phyloP scores from a whole-genome alignment of 345 rosid genomes.

The Cochlearia excelsa region DNA sequence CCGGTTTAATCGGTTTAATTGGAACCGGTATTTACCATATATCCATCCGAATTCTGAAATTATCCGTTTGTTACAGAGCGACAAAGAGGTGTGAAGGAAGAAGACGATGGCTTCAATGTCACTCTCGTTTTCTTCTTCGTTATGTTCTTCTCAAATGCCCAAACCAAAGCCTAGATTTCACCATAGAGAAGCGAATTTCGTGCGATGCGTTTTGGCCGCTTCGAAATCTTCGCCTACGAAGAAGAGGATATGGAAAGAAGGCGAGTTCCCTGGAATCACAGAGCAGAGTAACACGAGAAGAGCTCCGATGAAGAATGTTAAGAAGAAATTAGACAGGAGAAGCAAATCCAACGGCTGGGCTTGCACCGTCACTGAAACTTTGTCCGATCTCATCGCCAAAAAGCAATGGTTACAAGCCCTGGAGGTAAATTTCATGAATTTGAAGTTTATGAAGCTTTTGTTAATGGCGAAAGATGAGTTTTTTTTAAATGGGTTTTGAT shows the following conservation, averaged over 20 bases:
- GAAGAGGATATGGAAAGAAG: slow-evolving; percentile 73
- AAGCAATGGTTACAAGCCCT: slow-evolving; percentile 84
- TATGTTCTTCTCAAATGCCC: slow-evolving; percentile 45
- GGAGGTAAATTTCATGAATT: slow-evolving; percentile 40
- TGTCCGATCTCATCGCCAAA: slow-evolving; percentile 67
- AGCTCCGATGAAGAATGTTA: slow-evolving; percentile 60
- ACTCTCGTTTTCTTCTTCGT: slow-evolving; percentile 60
- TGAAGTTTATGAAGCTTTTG: neutral
- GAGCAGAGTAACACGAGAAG: slow-evolving; percentile 39
- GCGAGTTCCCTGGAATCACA: slow-evolving; percentile 70
- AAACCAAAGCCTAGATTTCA: slow-evolving; percentile 5
- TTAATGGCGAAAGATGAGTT: neutral
- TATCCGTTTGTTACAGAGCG: slow-evolving; percentile 29
- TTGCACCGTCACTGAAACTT: slow-evolving; percentile 71
- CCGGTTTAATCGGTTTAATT: neutral
- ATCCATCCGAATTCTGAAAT: slow-evolving; percentile 22
- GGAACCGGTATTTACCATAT: slow-evolving; percentile 23
- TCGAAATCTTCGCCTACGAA: slow-evolving; percentile 39
- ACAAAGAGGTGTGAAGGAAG: slow-evolving; percentile 15
- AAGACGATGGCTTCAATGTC: slow-evolving; percentile 41
- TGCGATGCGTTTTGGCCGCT: slow-evolving; percentile 39
- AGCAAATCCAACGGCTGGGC: slow-evolving; percentile 71
- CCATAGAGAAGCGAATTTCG: slow-evolving; percentile 5
- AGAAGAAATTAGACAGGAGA: slow-evolving; percentile 70
- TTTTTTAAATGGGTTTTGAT: slow-evolving; percentile 13